Evolutionary conservation across 2,329 filamentous ascomycete genomes (phyloP).

Genomic region (Trichoderma koningiopsis): DNA sequence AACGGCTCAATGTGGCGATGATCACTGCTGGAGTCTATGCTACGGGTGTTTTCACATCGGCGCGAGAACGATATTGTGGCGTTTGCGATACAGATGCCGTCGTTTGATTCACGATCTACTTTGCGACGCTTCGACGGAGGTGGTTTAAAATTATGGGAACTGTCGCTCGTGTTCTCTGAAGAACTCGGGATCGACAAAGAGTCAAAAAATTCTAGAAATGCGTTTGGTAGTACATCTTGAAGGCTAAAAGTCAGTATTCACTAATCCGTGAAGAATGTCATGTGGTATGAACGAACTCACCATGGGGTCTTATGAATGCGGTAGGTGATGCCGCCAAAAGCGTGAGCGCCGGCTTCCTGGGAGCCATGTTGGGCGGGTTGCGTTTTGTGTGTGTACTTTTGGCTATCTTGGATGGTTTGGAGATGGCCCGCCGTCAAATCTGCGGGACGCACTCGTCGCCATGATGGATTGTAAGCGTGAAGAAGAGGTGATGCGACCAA

Average conservation of each 20-base stretch:
- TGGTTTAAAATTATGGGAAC: neutral
- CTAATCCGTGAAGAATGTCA: neutral
- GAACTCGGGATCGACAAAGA: neutral
- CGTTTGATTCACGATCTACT: slow-evolving; percentile 25
- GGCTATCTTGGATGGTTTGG: neutral
- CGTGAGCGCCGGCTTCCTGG: slow-evolving; percentile 5
- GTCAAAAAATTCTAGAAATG: slow-evolving; percentile 4
- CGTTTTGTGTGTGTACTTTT: neutral
- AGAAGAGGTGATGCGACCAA: slow-evolving; percentile 4
- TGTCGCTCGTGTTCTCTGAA: neutral
- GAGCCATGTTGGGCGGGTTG: neutral
- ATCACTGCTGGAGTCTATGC: neutral
- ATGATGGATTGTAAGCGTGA: slow-evolving; percentile 4
- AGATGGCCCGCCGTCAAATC: neutral
- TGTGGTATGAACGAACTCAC: neutral
- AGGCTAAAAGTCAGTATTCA: neutral
- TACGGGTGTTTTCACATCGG: slow-evolving; percentile 27
- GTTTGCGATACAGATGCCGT: slow-evolving; percentile 34
- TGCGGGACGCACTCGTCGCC: slow-evolving; percentile 1
- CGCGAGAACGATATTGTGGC: slow-evolving; percentile 35
- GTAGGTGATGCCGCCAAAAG: neutral
- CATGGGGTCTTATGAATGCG: slow-evolving; percentile 11
- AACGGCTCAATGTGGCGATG: slow-evolving; percentile 31
- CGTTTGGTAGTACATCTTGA: neutral
- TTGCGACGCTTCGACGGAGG: slow-evolving; percentile 39